Base-by-base conservation (phyloP, 257 asterid genomes). In the Scutellaria galericulata region DNA sequence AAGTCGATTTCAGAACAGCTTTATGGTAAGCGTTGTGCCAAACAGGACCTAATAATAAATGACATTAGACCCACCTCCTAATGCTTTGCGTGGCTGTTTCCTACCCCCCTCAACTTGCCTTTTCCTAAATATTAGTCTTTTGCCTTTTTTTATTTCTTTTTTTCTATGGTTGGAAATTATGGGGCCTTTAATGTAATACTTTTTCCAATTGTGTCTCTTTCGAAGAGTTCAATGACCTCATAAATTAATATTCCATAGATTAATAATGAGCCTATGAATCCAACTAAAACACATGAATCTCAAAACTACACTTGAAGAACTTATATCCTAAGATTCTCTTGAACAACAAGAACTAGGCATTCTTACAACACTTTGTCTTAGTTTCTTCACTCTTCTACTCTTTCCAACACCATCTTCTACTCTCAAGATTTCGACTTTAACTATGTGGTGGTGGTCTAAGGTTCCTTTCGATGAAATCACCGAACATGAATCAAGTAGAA, bases 391-490 rank as follows among this genome's bases (percentile, higher is more conserved):
- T 73, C 71, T 72, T 45, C 14, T 79, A 15, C 18, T 18, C 18
- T 18, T 18, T 18, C 18, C 18, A 18, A 18, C 74, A 40, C 46
- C 67, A 46, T 78, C 71, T 7, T 60, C 79, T 9, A 81, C 80
- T 86, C 80, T 90, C 66, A 79, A 10, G 14, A 93, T 72, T 64
- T 93, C 97, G 59, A 86, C 98, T 75, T 90, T 87, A 15, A 90
- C 96, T 64, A 93, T 83, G 57, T 93, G 98, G 74, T 93, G 98
- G 80, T 93, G 96, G 18, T 18, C 18, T 18, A 18, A 18, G 18
- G 18, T 18, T 18, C 18, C 18, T 18, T 18, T 18, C 18, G 18
- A 18, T 18, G 18, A 18, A 18, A 18, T 18, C 18, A 18, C 18
- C 18, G 0, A 18, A 0, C 0, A 18, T 18, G 18, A 18, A 18